Evolutionary conservation across 1,284 basidiomycete species (phyloP).

Genomic region (Leccinum solheimii): DNA sequence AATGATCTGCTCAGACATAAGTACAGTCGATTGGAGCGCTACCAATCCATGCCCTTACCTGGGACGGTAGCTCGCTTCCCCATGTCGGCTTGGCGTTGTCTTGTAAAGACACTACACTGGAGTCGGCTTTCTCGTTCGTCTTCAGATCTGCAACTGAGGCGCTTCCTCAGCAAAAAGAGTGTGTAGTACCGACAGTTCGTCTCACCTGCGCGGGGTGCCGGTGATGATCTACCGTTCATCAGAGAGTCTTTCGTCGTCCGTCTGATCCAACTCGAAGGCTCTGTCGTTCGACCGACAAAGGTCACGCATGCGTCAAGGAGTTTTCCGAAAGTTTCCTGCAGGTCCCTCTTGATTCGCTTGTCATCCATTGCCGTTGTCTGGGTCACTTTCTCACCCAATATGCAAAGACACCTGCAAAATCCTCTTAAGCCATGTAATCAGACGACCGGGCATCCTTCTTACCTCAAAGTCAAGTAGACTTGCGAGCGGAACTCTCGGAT

Average conservation of each 20-base stretch:
- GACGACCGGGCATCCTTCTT: conserved; percentile 17
- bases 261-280: conserved; percentile 79
- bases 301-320: conserved; percentile 80
- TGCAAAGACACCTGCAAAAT: conserved; percentile 68
- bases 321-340: conserved; percentile 89
- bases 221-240: conserved; percentile 69
- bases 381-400: conserved; percentile 81
- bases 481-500: conserved; percentile 67
- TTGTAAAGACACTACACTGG: conserved; percentile 42
- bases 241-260: conserved; percentile 62
- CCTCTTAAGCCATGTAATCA: conserved; percentile 16
- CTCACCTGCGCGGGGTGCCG: conserved; percentile 52
- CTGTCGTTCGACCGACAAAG: conserved; percentile 73
- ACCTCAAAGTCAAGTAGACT: conserved; percentile 77
- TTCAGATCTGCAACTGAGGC: conserved; percentile 39
- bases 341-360: conserved; percentile 81
- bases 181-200: neutral
- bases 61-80: conserved; percentile 49
- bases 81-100: conserved; percentile 47
- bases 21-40: neutral
- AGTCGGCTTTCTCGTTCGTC: conserved; percentile 57
- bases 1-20: conserved; percentile 55
- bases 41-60: conserved; percentile 40
- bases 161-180: conserved; percentile 2
- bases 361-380: conserved; percentile 92